phyloP scores from a whole-genome alignment of 176 grass and related monocot species.

The Lolium multiflorum region DNA sequence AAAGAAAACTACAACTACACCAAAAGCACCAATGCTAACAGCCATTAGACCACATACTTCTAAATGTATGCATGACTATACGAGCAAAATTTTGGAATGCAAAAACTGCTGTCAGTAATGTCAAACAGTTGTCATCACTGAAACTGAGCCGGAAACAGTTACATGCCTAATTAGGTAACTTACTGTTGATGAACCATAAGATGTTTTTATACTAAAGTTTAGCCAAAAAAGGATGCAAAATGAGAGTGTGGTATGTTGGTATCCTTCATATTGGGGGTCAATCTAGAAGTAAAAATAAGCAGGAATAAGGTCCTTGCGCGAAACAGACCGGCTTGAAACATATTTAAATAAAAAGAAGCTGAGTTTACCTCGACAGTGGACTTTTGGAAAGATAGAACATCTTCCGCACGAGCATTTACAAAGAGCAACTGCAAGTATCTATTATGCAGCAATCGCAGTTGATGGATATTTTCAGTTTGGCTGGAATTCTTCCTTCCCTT shows the following conservation, averaged over 20 bases:
- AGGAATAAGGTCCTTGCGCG: background rate
- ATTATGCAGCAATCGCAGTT: conserved; percentile 70
- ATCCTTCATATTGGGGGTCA: background rate
- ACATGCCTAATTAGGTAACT: background rate
- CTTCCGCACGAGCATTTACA: conserved; percentile 63
- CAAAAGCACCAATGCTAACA: conserved; percentile 24
- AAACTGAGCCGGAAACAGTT: background rate
- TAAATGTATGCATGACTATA: conserved; percentile 3
- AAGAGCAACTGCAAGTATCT: conserved; percentile 77
- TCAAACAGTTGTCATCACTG: conserved; percentile 15
- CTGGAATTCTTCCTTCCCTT: conserved; percentile 76
- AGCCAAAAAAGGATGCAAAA: background rate
- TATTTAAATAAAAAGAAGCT: conserved; percentile 21
- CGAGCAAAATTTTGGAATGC: background rate
- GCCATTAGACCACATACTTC: background rate
- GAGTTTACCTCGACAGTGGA: conserved; percentile 65
- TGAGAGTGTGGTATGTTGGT: background rate
- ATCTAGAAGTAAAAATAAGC: background rate
- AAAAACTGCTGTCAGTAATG: conserved; percentile 18
- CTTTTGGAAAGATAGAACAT: conserved; percentile 70
- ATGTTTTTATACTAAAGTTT: background rate
- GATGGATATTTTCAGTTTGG: conserved; percentile 79
- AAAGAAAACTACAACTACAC: background rate
- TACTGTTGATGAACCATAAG: conserved; percentile 1
- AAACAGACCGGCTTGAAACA: conserved; percentile 24